phyloP scores from a whole-genome alignment of 2,329 filamentous ascomycete species.

The Penicillium sp. region DNA sequence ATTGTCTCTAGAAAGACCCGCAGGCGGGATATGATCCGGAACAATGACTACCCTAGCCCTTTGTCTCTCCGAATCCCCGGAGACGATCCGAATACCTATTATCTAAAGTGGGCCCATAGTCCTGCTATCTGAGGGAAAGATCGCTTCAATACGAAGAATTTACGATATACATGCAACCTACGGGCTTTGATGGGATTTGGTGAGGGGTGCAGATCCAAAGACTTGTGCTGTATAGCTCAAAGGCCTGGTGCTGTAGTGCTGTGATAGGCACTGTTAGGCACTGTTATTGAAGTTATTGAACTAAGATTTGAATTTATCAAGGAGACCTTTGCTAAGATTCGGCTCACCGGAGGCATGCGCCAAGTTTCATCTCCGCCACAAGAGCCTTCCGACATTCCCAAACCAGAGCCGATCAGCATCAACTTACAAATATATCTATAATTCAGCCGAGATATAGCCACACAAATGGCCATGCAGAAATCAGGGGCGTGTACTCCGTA shows the following conservation, averaged over 20 bases:
- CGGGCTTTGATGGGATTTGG: no score
- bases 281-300: neutral
- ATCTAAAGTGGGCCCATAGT: neutral
- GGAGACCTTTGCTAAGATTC: neutral
- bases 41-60: neutral
- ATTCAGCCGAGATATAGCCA: neutral
- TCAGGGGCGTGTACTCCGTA: neutral
- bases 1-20: neutral
- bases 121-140: constrained; percentile 3
- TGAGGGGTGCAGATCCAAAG: no score
- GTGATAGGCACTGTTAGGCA: constrained; percentile 10
- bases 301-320: neutral
- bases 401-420: neutral
- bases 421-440: neutral
- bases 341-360: neutral
- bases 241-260: neutral
- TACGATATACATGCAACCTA: neutral
- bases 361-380: neutral
- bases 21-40: neutral
- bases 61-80: neutral
- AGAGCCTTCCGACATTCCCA: neutral
- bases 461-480: neutral
- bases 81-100: neutral
- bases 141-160: neutral
- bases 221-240: neutral